Evolutionary conservation across 1,284 basidiomycete species (phyloP).

Genomic region (Tylopilus orsonianus): DNA sequence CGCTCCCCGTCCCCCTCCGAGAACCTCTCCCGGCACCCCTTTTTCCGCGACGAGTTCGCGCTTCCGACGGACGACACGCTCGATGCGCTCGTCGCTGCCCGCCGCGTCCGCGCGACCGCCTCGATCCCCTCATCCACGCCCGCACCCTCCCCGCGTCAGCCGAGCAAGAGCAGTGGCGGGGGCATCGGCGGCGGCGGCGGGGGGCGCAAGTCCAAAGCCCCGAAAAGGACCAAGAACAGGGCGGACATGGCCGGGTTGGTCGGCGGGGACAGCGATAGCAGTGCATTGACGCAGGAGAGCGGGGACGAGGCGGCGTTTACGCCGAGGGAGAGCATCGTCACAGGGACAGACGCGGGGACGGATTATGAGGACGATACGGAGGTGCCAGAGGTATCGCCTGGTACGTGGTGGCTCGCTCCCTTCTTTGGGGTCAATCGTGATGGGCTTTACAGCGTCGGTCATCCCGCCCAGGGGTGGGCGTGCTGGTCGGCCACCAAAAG

Average conservation of each 20-base stretch:
- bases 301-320: conserved; percentile 63
- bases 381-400: conserved; percentile 53
- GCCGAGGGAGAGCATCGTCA: conserved; percentile 58
- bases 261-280: conserved; percentile 77
- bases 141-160: conserved; percentile 41
- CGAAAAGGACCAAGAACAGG: conserved; percentile 32
- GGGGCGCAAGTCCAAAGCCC: conserved; percentile 26
- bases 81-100: conserved; percentile 55
- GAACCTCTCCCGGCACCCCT: conserved; percentile 65
- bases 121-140: conserved; percentile 59
- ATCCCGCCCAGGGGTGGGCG: conserved; percentile 25
- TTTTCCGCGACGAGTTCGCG: conserved; percentile 66
- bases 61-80: conserved; percentile 60
- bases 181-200: background rate
- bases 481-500: conserved; percentile 30
- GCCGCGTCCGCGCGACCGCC: conserved; percentile 62
- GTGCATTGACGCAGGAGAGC: conserved; percentile 75
- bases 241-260: conserved; percentile 64
- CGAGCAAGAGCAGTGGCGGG: conserved; percentile 15
- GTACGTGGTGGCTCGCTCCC: conserved; percentile 36
- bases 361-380: conserved; percentile 66
- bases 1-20: conserved; percentile 64
- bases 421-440: conserved; percentile 14
- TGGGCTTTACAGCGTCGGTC: conserved; percentile 17
- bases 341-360: conserved; percentile 68